These are phyloP conservation scores for Drosera spatulata DNA, from an alignment of 179 eudicot species.

Conservation along the genomic window DNA sequence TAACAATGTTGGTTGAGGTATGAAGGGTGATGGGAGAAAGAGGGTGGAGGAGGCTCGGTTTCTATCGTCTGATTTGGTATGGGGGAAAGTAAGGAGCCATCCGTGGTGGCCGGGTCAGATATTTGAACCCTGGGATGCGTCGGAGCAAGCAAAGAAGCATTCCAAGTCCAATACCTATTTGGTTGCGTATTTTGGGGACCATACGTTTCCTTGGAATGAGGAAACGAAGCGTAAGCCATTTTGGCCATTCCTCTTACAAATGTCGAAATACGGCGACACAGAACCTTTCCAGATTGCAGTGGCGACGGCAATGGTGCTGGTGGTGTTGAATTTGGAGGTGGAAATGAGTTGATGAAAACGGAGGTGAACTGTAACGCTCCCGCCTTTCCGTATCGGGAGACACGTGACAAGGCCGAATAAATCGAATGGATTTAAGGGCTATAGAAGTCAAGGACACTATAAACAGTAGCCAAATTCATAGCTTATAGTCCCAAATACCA, in stretches of 20 bases:
- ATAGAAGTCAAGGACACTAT: too few species aligned
- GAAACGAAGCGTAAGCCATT: slow-evolving; percentile 52
- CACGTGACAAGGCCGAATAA: too few species aligned
- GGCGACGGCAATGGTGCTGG: too few species aligned
- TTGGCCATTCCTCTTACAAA: slow-evolving; percentile 38
- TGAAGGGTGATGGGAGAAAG: too few species aligned
- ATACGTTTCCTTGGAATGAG: slow-evolving; percentile 71
- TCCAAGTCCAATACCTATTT: slow-evolving; percentile 26
- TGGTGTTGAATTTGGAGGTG: neutral
- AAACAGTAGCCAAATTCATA: too few species aligned
- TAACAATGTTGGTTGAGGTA: neutral
- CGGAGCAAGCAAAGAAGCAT: slow-evolving; percentile 40
- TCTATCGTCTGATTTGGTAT: slow-evolving; percentile 37
- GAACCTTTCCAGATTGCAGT: slow-evolving; percentile 47
- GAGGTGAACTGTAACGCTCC: too few species aligned
- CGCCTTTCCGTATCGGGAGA: too few species aligned
- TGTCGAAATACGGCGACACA: slow-evolving; percentile 43
- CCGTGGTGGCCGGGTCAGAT: slow-evolving; percentile 40
- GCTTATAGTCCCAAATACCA: too few species aligned
- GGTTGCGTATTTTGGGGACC: slow-evolving; percentile 75
- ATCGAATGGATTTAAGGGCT: too few species aligned
- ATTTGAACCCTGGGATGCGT: slow-evolving; percentile 19
- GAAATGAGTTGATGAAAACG: slow-evolving; percentile 2
- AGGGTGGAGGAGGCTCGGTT: slow-evolving; percentile 9
- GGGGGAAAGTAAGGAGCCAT: slow-evolving; percentile 65